phyloP scores from a whole-genome alignment of 2,329 filamentous ascomycete genomes.

The Lecanosticta acicola region DNA sequence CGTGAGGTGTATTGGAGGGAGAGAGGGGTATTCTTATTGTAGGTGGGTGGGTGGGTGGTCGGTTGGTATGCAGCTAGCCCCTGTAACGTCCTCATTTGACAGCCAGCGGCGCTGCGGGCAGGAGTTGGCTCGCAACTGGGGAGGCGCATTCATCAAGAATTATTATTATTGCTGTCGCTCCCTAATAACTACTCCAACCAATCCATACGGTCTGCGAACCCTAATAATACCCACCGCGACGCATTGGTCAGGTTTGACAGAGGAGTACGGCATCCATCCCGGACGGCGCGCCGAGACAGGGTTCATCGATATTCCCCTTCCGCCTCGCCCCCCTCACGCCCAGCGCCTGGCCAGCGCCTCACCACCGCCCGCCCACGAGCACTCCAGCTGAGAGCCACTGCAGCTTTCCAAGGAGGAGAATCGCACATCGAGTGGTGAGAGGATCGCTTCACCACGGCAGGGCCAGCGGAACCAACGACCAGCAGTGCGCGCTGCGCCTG shows the following conservation, averaged over 20 bases:
- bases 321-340: not conserved
- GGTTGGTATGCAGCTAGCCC: too few species aligned
- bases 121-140: not conserved
- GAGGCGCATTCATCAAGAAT: not conserved
- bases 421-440: not conserved
- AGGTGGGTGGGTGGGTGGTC: too few species aligned
- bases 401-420: too few species aligned
- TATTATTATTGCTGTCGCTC: too few species aligned
- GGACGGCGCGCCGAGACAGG: not conserved
- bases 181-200: too few species aligned
- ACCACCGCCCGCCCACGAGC: not conserved
- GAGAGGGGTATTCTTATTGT: too few species aligned
- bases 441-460: not conserved
- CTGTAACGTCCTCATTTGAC: too few species aligned
- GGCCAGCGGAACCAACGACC: not conserved
- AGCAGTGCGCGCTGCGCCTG: slow-evolving; percentile 1
- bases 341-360: not conserved
- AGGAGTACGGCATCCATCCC: not conserved
- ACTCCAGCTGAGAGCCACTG: too few species aligned
- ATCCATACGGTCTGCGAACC: too few species aligned
- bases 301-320: not conserved
- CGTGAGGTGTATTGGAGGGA: too few species aligned
- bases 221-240: too few species aligned
- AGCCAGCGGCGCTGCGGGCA: not conserved
- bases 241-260: not conserved